Percentiles rank a stretch among this genome's conserved stretches.
Evolutionary conservation across 805 yeast species (phyloP).

Genomic region (Metschnikowia kunwiensis): DNA sequence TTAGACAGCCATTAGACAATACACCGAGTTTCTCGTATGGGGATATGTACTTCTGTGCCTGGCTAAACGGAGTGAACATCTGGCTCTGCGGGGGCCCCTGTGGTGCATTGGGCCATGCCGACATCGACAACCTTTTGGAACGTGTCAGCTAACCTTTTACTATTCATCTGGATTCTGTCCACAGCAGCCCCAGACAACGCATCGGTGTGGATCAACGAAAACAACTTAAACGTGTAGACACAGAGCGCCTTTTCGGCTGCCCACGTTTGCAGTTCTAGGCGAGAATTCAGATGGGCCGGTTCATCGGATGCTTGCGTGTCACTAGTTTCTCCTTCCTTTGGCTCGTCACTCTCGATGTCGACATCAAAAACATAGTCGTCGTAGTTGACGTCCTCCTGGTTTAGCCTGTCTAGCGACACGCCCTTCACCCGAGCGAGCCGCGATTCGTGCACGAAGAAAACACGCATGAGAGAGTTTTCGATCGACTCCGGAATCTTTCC

Average conservation of each 20-base stretch:
- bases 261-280: conserved; percentile 26
- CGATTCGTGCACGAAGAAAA: conserved; percentile 50
- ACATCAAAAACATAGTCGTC: conserved; percentile 21
- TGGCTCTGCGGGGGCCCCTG: too few relatives aligned
- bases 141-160: conserved; percentile 31
- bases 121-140: conserved; percentile 18
- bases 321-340: not conserved
- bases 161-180: conserved; percentile 38
- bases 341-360: not conserved
- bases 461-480: conserved; percentile 33
- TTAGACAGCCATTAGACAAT: too few relatives aligned
- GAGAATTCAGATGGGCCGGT: not conserved
- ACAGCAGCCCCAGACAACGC: conserved; percentile 26
- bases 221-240: conserved; percentile 39
- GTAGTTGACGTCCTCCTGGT: conserved; percentile 48
- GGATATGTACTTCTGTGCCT: too few relatives aligned
- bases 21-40: too few relatives aligned
- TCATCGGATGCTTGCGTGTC: not conserved
- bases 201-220: conserved; percentile 31
- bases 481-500: conserved; percentile 27
- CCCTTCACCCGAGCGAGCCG: conserved; percentile 36
- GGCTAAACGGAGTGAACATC: too few relatives aligned
- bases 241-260: conserved; percentile 40
- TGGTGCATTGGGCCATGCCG: not conserved
- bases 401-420: conserved; percentile 47